phyloP scores from a whole-genome alignment of 2,329 filamentous ascomycete species.

The Colletotrichum karsti region DNA sequence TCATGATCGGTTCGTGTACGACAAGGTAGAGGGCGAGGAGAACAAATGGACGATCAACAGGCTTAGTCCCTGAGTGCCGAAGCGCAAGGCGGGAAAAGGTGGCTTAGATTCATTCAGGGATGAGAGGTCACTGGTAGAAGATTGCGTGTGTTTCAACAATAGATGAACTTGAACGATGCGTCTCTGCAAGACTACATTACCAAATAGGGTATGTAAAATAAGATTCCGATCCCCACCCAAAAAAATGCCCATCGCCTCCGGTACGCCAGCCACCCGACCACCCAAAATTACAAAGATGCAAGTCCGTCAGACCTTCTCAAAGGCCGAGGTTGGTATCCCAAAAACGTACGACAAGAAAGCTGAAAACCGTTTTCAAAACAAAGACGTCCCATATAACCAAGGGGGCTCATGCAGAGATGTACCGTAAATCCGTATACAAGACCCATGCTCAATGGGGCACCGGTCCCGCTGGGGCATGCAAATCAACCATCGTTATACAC shows the following conservation, averaged over 20 bases:
- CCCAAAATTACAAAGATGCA: constrained; percentile 24
- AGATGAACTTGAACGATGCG: not conserved
- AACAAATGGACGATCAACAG: constrained; percentile 74
- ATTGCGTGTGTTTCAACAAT: not conserved
- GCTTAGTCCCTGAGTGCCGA: constrained; percentile 76
- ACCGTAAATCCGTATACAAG: constrained; percentile 14
- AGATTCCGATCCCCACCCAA: not conserved
- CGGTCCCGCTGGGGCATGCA: not conserved
- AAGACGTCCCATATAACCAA: not conserved
- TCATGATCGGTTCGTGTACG: constrained; percentile 94
- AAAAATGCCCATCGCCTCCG: not conserved
- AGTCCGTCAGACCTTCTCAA: constrained; percentile 7
- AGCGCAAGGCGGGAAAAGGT: too few relatives aligned
- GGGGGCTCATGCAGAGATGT: constrained; percentile 16
- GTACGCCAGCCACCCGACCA: constrained; percentile 13
- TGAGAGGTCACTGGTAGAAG: not conserved
- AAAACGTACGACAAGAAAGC: constrained; percentile 5
- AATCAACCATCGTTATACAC: constrained; percentile 1
- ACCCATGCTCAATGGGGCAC: not conserved
- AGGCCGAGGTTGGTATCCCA: constrained; percentile 25
- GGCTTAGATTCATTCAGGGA: not conserved
- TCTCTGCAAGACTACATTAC: constrained; percentile 18
- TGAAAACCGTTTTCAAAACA: not conserved
- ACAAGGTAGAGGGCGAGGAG: constrained; percentile 59
- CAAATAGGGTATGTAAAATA: constrained; percentile 25